Percentiles rank a stretch among this genome's conserved stretches.
Conservation (phyloP, 1,284 basidiomycete genomes). For the Entoloma clypeatum region DNA sequence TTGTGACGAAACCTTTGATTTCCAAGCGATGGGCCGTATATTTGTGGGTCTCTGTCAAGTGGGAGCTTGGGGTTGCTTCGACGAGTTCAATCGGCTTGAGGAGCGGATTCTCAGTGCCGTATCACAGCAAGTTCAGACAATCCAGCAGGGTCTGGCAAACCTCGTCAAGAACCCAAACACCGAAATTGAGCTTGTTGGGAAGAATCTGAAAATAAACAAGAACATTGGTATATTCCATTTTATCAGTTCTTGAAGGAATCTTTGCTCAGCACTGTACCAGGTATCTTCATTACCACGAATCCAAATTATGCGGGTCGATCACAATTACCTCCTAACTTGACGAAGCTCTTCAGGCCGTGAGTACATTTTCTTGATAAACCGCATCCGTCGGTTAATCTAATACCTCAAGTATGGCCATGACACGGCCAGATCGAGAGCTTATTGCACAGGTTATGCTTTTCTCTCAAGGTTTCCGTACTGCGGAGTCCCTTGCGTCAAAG, state of each 20-base stretch:
- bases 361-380: constrained; percentile 26
- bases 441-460: constrained; percentile 99
- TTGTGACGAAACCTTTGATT: constrained; percentile 99
- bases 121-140: constrained; percentile 98
- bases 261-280: constrained; percentile 31
- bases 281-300: constrained; percentile 97
- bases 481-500: constrained; percentile 93
- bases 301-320: constrained; percentile 98
- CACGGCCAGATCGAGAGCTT: constrained; percentile 93
- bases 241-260: background rate
- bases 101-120: constrained; percentile 98
- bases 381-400: constrained; percentile 1
- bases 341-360: constrained; percentile 89
- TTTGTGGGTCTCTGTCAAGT: constrained; percentile 99
- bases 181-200: constrained; percentile 96
- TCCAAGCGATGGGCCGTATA: constrained; percentile 99
- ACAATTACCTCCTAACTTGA: constrained; percentile 94
- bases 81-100: constrained; percentile 97
- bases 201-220: constrained; percentile 88
- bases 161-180: constrained; percentile 78
- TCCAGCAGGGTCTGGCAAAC: constrained; percentile 90
- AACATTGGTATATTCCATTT: constrained; percentile 70
- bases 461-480: constrained; percentile 98
- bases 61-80: constrained; percentile 99
- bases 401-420: constrained; percentile 90